Evolutionary conservation across 148 eudicot genomes (phyloP), one percentile per base, ranked within the genome.

Genomic region (Vaccinium myrtillus): DNA sequence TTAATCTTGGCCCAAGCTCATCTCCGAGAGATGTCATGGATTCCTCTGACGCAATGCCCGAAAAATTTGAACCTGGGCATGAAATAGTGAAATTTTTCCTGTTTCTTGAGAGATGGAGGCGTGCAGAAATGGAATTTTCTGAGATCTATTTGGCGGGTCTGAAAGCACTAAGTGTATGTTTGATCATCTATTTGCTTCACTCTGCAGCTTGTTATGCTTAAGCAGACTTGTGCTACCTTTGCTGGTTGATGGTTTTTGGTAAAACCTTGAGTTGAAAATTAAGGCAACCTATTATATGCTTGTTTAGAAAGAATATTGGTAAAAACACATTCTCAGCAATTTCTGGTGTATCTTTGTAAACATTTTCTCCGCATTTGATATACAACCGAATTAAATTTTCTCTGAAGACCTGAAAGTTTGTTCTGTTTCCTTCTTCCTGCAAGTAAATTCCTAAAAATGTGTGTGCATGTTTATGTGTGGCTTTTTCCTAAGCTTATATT

Each of bases 81-180:
- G 93, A 92, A 80, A 90, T 92, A 80, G 93, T 92, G 63, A 90
- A 90, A 55, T 89, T 91, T 83, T 91, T 87, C 88, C 79, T 92
- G 90, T 87, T 91, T 87, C 87, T 80, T 67, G 94, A 91, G 89
- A 91, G 90, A 87, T 88, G 91, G 92, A 90, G 92, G 83, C 87
- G 90, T 32, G 95, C 88, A 65, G 95, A 92, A 90, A 86, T 88
- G 82, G 94, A 92, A 11, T 90, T 87, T 69, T 87, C 88, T 61
- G 92, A 89, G 85, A 56, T 87, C 50, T 85, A 85, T 85, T 82
- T 85, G 77, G 88, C 90, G 46, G 85, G 87, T 84, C 86, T 92
- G 81, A 90, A 88, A 90, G 88, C 92, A 56, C 81, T 82, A 13
- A 83, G 85, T 85, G 93, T 91, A 91, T 83, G 92, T 88, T 75